Conservation (phyloP, 2,329 filamentous ascomycete species). For the Immersiporthe knoxdaviesiana region DNA sequence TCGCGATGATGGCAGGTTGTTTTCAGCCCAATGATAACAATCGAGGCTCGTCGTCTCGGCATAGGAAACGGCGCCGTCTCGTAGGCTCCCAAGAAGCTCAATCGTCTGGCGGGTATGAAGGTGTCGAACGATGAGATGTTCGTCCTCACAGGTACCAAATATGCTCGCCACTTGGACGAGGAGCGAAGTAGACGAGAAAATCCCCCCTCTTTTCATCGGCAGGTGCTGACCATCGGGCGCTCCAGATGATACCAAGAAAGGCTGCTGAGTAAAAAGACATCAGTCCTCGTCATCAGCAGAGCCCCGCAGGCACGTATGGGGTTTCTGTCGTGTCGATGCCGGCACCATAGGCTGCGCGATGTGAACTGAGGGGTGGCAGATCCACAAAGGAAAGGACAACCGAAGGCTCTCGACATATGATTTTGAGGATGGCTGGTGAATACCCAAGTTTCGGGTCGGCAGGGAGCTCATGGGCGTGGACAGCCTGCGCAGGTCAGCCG, state of each 20-base stretch:
- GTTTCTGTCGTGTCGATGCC: slow-evolving; percentile 9
- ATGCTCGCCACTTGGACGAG: not conserved
- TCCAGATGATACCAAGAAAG: not conserved
- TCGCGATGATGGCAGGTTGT: not conserved
- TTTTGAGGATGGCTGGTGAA: not conserved
- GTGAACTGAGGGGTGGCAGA: not conserved
- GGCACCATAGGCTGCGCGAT: slow-evolving; percentile 9
- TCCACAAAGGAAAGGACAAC: too few species aligned
- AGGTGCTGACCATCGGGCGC: not conserved
- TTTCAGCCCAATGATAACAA: not conserved
- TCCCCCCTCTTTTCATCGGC: not conserved
- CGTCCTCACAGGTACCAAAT: not conserved
- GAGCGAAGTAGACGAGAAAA: not conserved
- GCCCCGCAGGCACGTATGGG: not conserved
- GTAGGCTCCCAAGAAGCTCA: not conserved
- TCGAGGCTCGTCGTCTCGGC: not conserved
- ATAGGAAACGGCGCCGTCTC: not conserved
- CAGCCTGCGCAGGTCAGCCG: not conserved
- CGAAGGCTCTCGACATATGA: not conserved
- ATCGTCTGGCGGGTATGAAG: not conserved
- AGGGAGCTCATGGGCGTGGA: not conserved
- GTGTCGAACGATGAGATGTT: not conserved
- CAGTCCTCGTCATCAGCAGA: not conserved
- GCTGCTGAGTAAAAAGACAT: not conserved
- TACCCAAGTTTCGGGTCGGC: not conserved